Evolutionary conservation across 768 basidiomycete species (phyloP), one percentile per base, ranked within the genome.

Genomic region (Boletellus sp.): DNA sequence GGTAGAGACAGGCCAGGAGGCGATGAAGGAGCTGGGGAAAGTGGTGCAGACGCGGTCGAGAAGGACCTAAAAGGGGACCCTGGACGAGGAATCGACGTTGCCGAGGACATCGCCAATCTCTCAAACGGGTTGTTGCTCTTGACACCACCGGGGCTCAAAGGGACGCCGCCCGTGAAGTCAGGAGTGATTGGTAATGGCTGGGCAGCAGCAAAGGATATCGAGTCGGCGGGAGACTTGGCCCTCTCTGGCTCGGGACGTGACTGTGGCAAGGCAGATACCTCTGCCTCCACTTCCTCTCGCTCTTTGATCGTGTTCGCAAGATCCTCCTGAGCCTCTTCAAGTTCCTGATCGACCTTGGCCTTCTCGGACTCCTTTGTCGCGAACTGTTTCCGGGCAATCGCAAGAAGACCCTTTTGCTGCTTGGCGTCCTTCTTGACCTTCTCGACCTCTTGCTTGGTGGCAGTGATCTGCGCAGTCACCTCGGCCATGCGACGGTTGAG

Each of bases 71-170:
- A 84, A 1, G 85, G 83, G 0, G 84, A 84, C 51, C 78, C 76
- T 1, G 83, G 75, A 31, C 78, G 79, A 35, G 70, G 66, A 28
- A 70, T 68, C 3, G 62, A 57, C 28, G 67, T 54, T 41, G 71
- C 75, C 22, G 72, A 68, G 33, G 75, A 66, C 72, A 77, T 74
- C 2, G 74, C 73, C 26, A 94, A 66, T 40, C 85, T 74, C 51
- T 90, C 93, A 61, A 97, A 97, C 4, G 94, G 94, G 65, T 97
- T 97, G 61, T 87, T 95, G 60, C 89, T 93, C 73, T 89, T 89
- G 48, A 69, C 65, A 39, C 67, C 65, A 19, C 69, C 52, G 6
- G 72, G 69, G 20, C 81, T 76, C 33, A 71, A 59, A 6, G 83
- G 78, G 28, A 39, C 42, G 42, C 55, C 49, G 36, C 75, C 80